Conservation (phyloP, 208 protist genomes). For the Crithidia thermophila region DNA sequence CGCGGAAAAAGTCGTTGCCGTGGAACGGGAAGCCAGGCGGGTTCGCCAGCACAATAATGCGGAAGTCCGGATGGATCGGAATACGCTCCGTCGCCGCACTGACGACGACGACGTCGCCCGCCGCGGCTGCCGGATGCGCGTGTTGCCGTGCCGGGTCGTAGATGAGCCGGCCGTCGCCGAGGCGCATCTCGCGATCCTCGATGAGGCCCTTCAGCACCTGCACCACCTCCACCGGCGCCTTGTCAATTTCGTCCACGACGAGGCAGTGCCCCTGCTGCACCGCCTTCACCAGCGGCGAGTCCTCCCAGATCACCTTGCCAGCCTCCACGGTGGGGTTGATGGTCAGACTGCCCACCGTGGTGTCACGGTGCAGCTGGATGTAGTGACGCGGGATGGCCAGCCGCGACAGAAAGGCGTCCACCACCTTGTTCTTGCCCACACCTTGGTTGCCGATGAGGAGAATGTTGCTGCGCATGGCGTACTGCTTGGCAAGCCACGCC, state of each 20-base stretch:
- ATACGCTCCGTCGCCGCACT: constrained; percentile 31
- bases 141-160: constrained; percentile 32
- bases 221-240: constrained; percentile 94
- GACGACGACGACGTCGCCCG: background rate
- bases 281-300: constrained; percentile 94
- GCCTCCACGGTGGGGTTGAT: constrained; percentile 86
- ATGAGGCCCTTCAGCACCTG: constrained; percentile 90
- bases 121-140: background rate
- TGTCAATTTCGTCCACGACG: constrained; percentile 97
- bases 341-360: constrained; percentile 91
- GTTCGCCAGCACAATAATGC: constrained; percentile 90
- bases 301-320: constrained; percentile 90
- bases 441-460: constrained; percentile 96
- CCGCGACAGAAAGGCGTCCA: constrained; percentile 92
- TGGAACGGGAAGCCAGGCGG: constrained; percentile 95
- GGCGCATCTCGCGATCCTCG: constrained; percentile 87
- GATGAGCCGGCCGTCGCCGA: constrained; percentile 82
- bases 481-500: constrained; percentile 89
- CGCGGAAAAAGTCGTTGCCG: constrained; percentile 95
- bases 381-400: constrained; percentile 92
- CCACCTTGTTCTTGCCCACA: constrained; percentile 97
- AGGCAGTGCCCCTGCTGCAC: constrained; percentile 91
- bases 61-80: constrained; percentile 78
- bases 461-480: constrained; percentile 77
- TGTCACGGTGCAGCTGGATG: constrained; percentile 96